Conservation (phyloP, 2,329 filamentous ascomycete genomes). For the Aspergillus novoparasiticus region DNA sequence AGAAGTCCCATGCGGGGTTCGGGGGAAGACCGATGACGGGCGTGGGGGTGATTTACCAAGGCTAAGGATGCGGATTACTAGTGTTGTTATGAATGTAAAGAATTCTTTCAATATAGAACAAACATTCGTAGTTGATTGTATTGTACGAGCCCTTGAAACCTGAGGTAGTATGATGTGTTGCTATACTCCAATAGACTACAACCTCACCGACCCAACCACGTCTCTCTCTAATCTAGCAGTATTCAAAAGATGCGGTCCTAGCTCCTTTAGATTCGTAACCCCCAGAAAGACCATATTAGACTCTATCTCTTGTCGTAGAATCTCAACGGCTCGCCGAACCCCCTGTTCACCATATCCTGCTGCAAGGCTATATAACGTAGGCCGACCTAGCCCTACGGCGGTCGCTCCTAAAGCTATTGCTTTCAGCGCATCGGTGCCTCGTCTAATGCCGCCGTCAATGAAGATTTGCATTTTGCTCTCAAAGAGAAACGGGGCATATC, state of each 20-base stretch:
- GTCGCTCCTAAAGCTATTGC: conserved; percentile 66
- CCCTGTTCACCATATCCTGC: conserved; percentile 59
- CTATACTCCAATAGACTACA: conserved; percentile 18
- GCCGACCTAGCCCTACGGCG: conserved; percentile 65
- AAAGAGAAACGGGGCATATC: conserved; percentile 63
- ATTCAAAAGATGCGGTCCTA: conserved; percentile 36
- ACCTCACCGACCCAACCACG: conserved; percentile 32
- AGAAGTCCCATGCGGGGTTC: conserved; percentile 9
- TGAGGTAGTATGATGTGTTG: neutral
- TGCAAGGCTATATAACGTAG: conserved; percentile 61
- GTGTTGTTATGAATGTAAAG: neutral
- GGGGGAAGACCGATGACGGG: conserved; percentile 3
- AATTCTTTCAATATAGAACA: neutral
- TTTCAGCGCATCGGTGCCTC: conserved; percentile 69
- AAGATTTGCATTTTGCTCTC: conserved; percentile 60
- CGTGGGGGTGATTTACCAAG: conserved; percentile 4
- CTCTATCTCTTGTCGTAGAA: conserved; percentile 37
- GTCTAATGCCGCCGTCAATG: conserved; percentile 66
- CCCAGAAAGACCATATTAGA: conserved; percentile 39
- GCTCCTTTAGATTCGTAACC: conserved; percentile 28
- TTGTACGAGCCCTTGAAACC: neutral
- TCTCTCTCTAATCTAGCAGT: conserved; percentile 34
- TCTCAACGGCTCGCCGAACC: conserved; percentile 49
- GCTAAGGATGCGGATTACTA: neutral
- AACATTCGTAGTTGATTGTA: neutral